Conservation (phyloP, 768 basidiomycete genomes). For the Vararia minispora region DNA sequence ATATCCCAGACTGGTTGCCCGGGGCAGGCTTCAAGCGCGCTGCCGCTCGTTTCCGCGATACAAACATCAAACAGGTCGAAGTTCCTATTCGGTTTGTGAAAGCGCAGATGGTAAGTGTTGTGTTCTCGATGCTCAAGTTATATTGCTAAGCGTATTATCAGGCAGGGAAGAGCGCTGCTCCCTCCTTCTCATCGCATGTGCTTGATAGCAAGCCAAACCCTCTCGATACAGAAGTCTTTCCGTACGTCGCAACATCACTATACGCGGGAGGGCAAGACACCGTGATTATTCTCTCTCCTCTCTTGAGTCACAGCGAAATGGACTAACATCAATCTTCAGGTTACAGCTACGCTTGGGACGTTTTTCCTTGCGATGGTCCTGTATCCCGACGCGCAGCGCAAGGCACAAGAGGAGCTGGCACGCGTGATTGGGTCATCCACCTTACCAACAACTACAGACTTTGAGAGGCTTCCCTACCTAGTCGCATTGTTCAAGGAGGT, state of each 20-base stretch:
- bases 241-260: constrained; percentile 4
- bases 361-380: constrained; percentile 14
- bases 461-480: constrained; percentile 15
- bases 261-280: constrained; percentile 10
- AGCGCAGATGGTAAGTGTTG: constrained; percentile 10
- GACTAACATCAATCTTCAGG: constrained; percentile 1
- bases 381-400: constrained; percentile 15
- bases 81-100: constrained; percentile 12
- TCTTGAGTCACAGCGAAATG: neutral
- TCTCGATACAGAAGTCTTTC: constrained; percentile 1
- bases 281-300: neutral
- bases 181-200: constrained; percentile 2
- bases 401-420: constrained; percentile 18
- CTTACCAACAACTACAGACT: constrained; percentile 13
- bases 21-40: constrained; percentile 12
- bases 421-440: constrained; percentile 12
- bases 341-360: constrained; percentile 7
- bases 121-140: neutral
- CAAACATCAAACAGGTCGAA: constrained; percentile 6
- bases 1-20: constrained; percentile 15
- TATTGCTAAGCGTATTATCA: neutral
- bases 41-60: constrained; percentile 3
- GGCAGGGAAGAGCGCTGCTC: neutral
- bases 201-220: neutral
- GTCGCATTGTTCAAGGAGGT: constrained; percentile 16